phyloP scores from a whole-genome alignment of 441 rosid species.

The Theobroma grandiflorum region DNA sequence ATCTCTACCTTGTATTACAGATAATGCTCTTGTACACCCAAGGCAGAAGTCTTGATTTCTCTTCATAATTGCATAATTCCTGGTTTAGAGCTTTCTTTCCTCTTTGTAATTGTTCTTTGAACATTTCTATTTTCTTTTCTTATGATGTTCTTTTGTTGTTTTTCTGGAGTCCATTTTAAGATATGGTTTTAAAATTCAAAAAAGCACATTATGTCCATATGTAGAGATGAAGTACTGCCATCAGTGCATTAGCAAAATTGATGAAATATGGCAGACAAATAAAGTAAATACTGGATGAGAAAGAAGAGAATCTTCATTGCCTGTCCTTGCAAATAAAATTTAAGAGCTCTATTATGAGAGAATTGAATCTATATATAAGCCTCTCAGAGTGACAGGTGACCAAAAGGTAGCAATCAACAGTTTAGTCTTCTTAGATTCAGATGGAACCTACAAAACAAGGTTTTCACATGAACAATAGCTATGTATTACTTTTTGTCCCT shows the following conservation, averaged over 20 bases:
- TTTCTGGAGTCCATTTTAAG: background rate
- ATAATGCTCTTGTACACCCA: too few species aligned
- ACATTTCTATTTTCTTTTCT: background rate
- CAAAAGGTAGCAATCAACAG: background rate
- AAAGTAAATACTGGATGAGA: background rate
- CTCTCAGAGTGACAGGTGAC: background rate
- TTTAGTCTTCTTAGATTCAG: background rate
- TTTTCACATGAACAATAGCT: background rate
- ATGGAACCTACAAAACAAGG: slow-evolving; percentile 2
- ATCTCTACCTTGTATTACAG: too few species aligned
- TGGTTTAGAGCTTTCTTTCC: background rate
- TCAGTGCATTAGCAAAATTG: background rate
- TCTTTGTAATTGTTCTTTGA: background rate
- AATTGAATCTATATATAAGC: background rate
- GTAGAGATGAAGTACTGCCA: background rate
- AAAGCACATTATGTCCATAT: background rate
- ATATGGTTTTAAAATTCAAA: background rate
- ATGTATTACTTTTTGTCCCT: background rate
- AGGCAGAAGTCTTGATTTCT: too few species aligned
- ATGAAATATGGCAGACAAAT: background rate
- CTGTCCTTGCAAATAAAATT: background rate
- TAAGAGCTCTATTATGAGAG: background rate
- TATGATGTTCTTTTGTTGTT: background rate
- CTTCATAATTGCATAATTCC: background rate
- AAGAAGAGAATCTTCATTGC: background rate